These are phyloP conservation scores for Sporothrix inflata DNA, from an alignment of 2,329 filamentous ascomycete genomes.

Conservation along the genomic window DNA sequence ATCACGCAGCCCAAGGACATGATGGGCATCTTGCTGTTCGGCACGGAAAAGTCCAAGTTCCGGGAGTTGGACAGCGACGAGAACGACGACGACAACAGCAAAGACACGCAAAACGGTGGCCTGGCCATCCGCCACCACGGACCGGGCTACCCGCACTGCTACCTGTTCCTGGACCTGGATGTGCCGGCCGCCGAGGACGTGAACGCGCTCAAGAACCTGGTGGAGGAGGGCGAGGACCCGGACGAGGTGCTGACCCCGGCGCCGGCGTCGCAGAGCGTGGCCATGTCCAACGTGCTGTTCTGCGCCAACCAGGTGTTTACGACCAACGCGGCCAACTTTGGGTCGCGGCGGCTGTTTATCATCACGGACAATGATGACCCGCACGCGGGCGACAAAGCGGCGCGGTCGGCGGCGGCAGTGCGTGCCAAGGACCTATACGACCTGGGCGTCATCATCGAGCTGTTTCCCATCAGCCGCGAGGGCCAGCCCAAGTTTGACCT, in stretches of 20 bases:
- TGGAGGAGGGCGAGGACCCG: constrained; percentile 76
- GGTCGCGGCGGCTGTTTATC: constrained; percentile 89
- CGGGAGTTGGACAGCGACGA: constrained; percentile 44
- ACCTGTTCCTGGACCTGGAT: constrained; percentile 85
- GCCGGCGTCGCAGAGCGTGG: constrained; percentile 59
- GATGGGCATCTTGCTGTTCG: constrained; percentile 93
- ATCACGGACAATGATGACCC: constrained; percentile 94
- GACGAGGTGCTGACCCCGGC: constrained; percentile 71
- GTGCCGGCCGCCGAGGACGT: constrained; percentile 86
- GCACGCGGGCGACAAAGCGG: constrained; percentile 70
- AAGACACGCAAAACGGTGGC: not conserved
- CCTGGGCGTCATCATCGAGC: constrained; percentile 84
- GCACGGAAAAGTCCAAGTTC: constrained; percentile 82
- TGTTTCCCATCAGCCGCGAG: constrained; percentile 81
- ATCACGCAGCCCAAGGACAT: constrained; percentile 96
- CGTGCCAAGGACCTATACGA: constrained; percentile 95
- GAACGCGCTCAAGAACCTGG: constrained; percentile 73
- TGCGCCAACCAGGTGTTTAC: constrained; percentile 97
- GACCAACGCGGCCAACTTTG: constrained; percentile 91
- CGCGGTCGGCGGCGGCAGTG: constrained; percentile 76
- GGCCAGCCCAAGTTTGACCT: constrained; percentile 73
- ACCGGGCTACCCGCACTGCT: constrained; percentile 84
- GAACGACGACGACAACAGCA: constrained; percentile 1
- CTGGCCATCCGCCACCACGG: constrained; percentile 39
- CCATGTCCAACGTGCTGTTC: constrained; percentile 89